Evolutionary conservation across 345 rosid species (phyloP).

Genomic region (Lagerstroemia speciosa): DNA sequence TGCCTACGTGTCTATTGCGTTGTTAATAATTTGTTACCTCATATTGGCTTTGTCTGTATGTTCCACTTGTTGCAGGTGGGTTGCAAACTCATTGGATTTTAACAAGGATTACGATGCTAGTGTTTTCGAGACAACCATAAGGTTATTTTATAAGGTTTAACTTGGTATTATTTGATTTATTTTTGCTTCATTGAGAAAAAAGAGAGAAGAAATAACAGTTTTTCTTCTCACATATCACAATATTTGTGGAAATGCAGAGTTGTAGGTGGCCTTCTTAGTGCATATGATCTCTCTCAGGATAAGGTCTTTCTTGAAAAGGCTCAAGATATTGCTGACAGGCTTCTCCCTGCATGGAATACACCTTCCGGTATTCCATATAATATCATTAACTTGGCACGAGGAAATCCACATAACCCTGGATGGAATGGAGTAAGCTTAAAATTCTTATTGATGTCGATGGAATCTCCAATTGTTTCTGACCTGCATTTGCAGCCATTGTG

Average conservation of each 20-base stretch:
- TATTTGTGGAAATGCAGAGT: constrained; percentile 46
- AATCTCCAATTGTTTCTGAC: background rate
- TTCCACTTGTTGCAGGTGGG: constrained; percentile 56
- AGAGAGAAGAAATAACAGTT: background rate
- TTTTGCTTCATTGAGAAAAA: background rate
- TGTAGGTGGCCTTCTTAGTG: constrained; percentile 96
- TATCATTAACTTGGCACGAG: constrained; percentile 67
- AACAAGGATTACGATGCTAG: constrained; percentile 91
- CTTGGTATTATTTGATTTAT: constrained; percentile 24
- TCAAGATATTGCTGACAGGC: constrained; percentile 86
- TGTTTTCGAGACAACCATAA: constrained; percentile 99
- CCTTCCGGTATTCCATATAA: constrained; percentile 82
- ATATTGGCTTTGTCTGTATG: background rate
- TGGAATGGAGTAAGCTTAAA: constrained; percentile 86
- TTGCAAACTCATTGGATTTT: constrained; percentile 83
- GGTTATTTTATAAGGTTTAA: constrained; percentile 82
- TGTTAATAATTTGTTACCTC: background rate
- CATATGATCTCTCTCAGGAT: constrained; percentile 91
- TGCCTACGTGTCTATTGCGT: background rate
- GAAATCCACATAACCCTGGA: constrained; percentile 71
- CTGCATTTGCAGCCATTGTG: background rate
- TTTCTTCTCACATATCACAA: constrained; percentile 8
- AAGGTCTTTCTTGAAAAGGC: constrained; percentile 89
- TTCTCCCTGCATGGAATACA: constrained; percentile 94
- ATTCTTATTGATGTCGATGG: background rate